These are phyloP conservation scores for Ustilago hordei DNA, from an alignment of 1,284 basidiomycete species.

Conservation along the genomic window DNA sequence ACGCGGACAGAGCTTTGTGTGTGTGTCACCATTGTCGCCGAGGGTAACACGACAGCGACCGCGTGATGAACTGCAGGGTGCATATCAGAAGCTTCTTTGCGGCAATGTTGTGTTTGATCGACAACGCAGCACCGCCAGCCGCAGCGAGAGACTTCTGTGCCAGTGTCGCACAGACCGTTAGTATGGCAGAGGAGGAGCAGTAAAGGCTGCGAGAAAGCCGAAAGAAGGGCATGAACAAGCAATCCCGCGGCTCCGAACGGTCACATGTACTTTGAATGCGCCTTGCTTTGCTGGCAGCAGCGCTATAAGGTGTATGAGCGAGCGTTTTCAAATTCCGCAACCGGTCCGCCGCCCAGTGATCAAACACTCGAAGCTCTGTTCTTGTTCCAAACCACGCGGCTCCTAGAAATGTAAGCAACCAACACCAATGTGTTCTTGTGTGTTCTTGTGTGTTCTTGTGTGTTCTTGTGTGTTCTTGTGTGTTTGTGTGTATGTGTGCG, in stretches of 20 bases:
- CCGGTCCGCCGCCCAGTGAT: background rate
- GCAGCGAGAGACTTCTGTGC: background rate
- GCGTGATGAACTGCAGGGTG: background rate
- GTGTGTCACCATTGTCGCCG: background rate
- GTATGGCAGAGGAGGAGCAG: background rate
- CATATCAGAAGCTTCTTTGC: background rate
- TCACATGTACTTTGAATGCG: background rate
- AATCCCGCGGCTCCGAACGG: background rate
- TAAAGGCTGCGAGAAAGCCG: conserved; percentile 1
- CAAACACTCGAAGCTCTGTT: background rate
- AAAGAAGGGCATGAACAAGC: background rate
- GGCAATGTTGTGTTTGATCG: background rate
- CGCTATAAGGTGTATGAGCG: background rate
- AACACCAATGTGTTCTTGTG: no score
- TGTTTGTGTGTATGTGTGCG: background rate
- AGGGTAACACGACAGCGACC: background rate
- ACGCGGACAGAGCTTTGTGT: background rate
- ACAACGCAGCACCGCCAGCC: background rate
- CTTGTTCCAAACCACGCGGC: background rate
- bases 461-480: no score
- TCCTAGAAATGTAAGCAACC: background rate
- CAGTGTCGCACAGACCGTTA: background rate
- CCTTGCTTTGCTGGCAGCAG: background rate
- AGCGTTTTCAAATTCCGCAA: background rate
- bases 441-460: background rate